phyloP scores from a whole-genome alignment of 176 grass and related monocot species.

The Rhynchospora breviuscula region DNA sequence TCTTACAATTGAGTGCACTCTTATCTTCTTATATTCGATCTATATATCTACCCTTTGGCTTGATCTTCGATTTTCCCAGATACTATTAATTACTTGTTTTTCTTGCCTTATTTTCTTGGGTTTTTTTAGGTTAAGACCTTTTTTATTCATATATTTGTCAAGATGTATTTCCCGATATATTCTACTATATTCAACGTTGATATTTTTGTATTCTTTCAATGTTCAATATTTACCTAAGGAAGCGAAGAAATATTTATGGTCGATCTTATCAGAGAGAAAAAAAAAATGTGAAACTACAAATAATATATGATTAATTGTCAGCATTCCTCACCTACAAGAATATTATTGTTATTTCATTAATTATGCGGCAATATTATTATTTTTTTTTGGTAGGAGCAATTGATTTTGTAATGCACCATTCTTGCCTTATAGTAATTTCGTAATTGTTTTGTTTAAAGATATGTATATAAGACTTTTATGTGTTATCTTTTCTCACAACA shows the following conservation, averaged over 20 bases:
- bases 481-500: constrained; percentile 12
- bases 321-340: background rate
- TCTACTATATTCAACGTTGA: background rate
- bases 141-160: background rate
- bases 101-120: background rate
- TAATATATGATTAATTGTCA: background rate
- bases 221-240: background rate
- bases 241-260: background rate
- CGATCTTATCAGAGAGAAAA: background rate
- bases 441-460: background rate
- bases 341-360: background rate
- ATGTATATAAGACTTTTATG: background rate
- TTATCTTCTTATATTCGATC: background rate
- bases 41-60: background rate
- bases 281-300: background rate
- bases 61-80: background rate
- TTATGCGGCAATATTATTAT: background rate
- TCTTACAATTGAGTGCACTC: background rate
- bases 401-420: background rate
- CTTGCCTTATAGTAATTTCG: background rate
- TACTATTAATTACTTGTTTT: background rate
- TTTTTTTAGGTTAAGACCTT: background rate
- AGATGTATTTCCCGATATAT: background rate
- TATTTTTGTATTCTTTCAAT: background rate
- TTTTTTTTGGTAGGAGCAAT: background rate